Base-by-base conservation (phyloP, 228 moss, liverwort and hornwort species). In the Sphagnum fallax region DNA sequence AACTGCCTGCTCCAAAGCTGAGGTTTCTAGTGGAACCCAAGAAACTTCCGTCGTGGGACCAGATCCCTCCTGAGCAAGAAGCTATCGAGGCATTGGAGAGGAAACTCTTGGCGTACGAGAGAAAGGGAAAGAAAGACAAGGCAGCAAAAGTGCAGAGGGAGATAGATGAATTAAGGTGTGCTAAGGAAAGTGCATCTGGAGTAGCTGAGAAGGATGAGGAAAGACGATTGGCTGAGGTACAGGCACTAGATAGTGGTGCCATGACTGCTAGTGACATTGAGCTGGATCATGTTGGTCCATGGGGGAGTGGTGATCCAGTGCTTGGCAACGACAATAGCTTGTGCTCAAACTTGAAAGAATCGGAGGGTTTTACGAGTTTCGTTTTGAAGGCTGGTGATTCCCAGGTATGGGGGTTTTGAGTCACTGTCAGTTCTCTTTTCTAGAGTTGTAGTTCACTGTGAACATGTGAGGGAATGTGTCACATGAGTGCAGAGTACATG, bases 1-100 rank as follows among this genome's bases (percentile, higher is more conserved):
- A 60, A 64, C 69, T 61, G 61, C 74, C 78, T 62, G 67, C 64
- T 62, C 53, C 74, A 53, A 85, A 82, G 72, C 68, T 94, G 62
- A 87, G 83, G 75, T 94, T 94, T 72, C 62, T 83, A 69, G 69
- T 94, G 47, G 90, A 94, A 77, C 81, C 86, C 52, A 84, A 86
- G 78, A 84, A 78, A 74, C 69, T 64, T 48, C 49, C 75, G 47
- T 53, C 75, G 15, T 65, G 60, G 58, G 72, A 68, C 69, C 75
- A 72, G 55, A 60, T 88, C 69, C 79, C 80, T 50, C 94, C 94
- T 55, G 94, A 94, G 80, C 88, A 91, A 78, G 94, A 94, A 75
- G 87, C 82, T 49, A 91, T 94, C 70, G 94, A 94, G 67, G 89
- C 91, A 16, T 78, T 94, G 70, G 91, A 94, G 66, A 91, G 91